phyloP scores from a whole-genome alignment of 768 basidiomycete species.

The Mycena vitilis region DNA sequence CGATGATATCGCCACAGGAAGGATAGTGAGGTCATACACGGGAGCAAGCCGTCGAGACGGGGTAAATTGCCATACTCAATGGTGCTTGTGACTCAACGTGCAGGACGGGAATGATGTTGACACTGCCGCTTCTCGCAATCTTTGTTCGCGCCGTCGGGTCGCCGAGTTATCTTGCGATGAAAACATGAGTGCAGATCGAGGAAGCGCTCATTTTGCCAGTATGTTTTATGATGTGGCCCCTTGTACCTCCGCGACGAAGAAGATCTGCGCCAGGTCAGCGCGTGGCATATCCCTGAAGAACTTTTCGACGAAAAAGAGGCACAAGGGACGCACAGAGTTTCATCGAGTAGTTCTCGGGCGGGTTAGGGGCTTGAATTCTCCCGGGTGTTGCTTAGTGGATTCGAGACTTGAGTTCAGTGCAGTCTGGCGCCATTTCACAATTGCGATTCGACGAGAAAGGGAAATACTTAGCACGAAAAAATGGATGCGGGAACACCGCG shows the following conservation, averaged over 20 bases:
- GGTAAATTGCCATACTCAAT: no score
- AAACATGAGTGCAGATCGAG: no score
- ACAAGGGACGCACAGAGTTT: constrained; percentile 68
- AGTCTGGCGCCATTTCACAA: neutral
- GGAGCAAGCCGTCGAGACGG: no score
- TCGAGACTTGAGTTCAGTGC: constrained; percentile 19
- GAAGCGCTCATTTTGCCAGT: constrained; percentile 87
- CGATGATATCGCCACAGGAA: no score
- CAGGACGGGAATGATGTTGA: constrained; percentile 96
- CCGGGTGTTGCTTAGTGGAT: constrained; percentile 85
- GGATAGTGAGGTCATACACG: no score
- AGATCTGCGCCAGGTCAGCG: constrained; percentile 93
- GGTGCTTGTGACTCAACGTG: constrained; percentile 44
- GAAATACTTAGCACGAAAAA: no score
- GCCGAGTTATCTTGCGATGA: neutral
- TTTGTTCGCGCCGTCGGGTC: constrained; percentile 44
- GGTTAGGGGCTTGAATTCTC: constrained; percentile 95
- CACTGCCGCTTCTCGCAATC: constrained; percentile 68
- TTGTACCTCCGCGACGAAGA: constrained; percentile 90
- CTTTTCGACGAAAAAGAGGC: neutral
- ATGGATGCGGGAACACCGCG: no score
- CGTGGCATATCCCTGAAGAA: constrained; percentile 84
- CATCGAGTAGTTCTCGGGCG: constrained; percentile 93
- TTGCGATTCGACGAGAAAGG: neutral
- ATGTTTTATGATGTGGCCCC: constrained; percentile 95